Conservation (phyloP, 2,329 filamentous ascomycete species). For the Sclerotinia subarctica region DNA sequence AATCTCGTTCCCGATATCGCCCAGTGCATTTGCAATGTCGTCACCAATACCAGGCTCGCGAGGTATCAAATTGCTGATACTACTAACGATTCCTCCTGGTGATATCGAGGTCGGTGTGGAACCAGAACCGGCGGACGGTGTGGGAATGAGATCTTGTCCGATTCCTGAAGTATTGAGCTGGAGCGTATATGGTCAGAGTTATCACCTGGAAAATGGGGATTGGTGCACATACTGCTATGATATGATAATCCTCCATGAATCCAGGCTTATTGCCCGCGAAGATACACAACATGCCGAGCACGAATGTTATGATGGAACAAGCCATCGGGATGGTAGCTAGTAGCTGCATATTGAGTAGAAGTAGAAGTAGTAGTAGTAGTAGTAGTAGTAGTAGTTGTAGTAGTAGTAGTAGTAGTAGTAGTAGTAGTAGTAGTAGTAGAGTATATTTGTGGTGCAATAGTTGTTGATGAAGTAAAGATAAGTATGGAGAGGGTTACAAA, state of each 20-base stretch:
- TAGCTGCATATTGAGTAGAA: conserved; percentile 42
- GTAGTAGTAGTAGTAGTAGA: neutral
- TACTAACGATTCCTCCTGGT: conserved; percentile 38
- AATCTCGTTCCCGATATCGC: conserved; percentile 36
- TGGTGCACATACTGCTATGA: conserved; percentile 49
- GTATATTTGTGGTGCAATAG: neutral
- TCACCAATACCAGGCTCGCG: conserved; percentile 39
- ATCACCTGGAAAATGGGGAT: neutral
- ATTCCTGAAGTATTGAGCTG: conserved; percentile 57
- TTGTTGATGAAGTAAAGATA: neutral
- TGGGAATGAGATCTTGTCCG: conserved; percentile 41
- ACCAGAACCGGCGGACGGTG: conserved; percentile 27
- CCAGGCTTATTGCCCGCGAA: conserved; percentile 56
- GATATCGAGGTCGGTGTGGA: conserved; percentile 35
- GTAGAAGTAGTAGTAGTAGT: too few relatives aligned
- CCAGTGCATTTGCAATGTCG: conserved; percentile 37
- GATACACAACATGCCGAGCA: conserved; percentile 57
- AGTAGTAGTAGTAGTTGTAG: too few relatives aligned
- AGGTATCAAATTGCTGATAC: conserved; percentile 41
- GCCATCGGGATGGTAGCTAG: conserved; percentile 49
- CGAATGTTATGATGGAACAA: conserved; percentile 51
- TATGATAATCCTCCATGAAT: conserved; percentile 55
- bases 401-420: too few relatives aligned
- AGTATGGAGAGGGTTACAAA: neutral
- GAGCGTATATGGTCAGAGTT: conserved; percentile 17